Base-by-base conservation (phyloP, 1,284 basidiomycete genomes). In the Agaricales sp. region DNA sequence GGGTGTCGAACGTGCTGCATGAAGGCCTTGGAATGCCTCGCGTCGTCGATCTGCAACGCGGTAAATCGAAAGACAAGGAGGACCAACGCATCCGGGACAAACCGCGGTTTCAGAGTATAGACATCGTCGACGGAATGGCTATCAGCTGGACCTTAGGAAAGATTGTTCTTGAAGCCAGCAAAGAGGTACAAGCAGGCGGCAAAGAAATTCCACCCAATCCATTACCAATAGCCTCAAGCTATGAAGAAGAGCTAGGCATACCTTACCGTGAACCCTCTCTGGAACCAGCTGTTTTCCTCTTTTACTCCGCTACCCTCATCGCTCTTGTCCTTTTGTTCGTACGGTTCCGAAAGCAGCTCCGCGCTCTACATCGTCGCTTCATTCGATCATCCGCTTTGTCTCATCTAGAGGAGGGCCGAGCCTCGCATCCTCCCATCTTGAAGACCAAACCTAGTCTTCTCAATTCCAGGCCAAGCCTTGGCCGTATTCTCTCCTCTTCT, bases 111-210 rank as follows among this genome's bases (percentile, higher is more conserved):
- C 96, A 98, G 67, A 92, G 87, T 46, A 74, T 96, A 67, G 93
- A 98, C 63, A 81, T 83, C 26, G 88, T 99, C 26, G 84, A 82
- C 23, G 90, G 90, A 58, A 91, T 96, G 47, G 89, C 92, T 26
- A 93, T 99, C 60, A 92, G 83, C 57, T 99, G 95, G 95, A 98
- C 95, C 2, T 73, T 99, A 23, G 95, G 96, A 43, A 98, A 98
- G 65, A 97, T 98, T 82, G 92, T 99, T 0, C 75, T 98, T 30
- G 95, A 98, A 67, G 95, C 95, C 8, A 92, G 87, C 66, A 89
- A 87, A 56, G 88, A 87, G 59, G 78, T 90, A 2, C 75, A 77
- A 4, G 67, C 78, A 11, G 58, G 67, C 30, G 67, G 67, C 2
- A 68, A 69, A 44, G 59, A 68, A 8, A 66, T 67, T 26, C 70